Evolutionary conservation across 331 rosid species (phyloP).

Genomic region (Quercus lobata): DNA sequence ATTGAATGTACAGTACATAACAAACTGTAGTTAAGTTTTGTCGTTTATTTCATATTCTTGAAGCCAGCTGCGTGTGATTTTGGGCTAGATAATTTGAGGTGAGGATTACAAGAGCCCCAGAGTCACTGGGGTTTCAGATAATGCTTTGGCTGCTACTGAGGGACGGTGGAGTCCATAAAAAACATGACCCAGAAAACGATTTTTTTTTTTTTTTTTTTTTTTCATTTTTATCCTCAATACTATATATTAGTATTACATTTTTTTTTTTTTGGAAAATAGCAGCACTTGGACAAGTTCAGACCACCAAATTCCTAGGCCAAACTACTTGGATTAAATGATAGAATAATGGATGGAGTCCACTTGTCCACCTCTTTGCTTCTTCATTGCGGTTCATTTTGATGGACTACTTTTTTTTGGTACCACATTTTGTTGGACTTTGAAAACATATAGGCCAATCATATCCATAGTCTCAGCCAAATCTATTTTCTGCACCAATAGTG

Average conservation of each 20-base stretch:
- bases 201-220: not conserved
- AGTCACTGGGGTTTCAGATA: conserved; percentile 33
- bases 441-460: not conserved
- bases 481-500: not conserved
- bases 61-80: not conserved
- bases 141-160: conserved; percentile 32
- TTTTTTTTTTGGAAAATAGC: too few species aligned
- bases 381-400: conserved; percentile 5
- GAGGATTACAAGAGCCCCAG: conserved; percentile 17
- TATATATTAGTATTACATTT: not conserved
- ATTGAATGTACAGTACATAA: too few species aligned
- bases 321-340: not conserved
- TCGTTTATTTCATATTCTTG: not conserved
- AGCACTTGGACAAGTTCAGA: not conserved
- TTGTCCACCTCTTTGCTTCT: conserved; percentile 15
- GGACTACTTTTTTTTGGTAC: not conserved
- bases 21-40: not conserved
- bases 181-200: conserved; percentile 1
- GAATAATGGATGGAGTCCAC: not conserved
- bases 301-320: conserved; percentile 16
- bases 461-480: too few species aligned
- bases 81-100: not conserved
- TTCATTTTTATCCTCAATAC: not conserved
- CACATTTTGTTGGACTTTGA: not conserved
- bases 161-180: conserved; percentile 19